Base-by-base conservation (phyloP, 2,329 filamentous ascomycete genomes). In the Clonostachys byssicola region DNA sequence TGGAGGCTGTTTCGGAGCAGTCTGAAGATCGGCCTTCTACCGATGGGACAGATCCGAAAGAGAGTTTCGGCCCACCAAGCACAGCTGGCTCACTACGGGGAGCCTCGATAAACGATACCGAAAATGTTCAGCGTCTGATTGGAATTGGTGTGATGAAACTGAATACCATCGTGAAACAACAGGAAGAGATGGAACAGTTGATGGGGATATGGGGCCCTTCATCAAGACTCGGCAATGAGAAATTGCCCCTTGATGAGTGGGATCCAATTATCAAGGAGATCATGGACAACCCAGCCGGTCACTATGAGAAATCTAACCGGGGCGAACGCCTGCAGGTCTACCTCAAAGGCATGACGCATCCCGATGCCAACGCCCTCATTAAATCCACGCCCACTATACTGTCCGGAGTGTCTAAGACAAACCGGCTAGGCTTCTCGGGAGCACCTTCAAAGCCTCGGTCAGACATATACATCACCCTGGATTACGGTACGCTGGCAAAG, bases 381-480 rank as follows among this genome's bases (percentile, higher is more conserved):
- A 89, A 88, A 59, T 83, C 86, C 43, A 96, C 90, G 4, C 94
- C 94, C 0, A 97, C 92, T 0, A 71, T 95, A 13, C 80, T 99
- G 13, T 86, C 95, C 44, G 85, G 87, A 45, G 81, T 97, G 50
- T 77, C 78, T 48, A 87, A 87, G 63, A 95, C 92, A 1, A 86
- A 78, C 57, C 94, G 94, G 63, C 92, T 97, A 64, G 94, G 92
- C 3, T 97, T 99, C 63, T 89, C 92, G 5, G 92, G 92, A 12
- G 92, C 92, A 2, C 92, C 94, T 0, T 91, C 87, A 0, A 92
- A 90, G 61, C 78, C 88, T 14, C 79, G 95, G 57, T 96, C 91
- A 12, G 95, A 99, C 63, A 97, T 99, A 44, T 99, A 99, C 62
- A 67, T 99, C 41, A 96, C 91, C 0, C 67, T 99, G 43, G 83